Evolutionary conservation across 352 stramenopile genomes (phyloP).

Genomic region (Pythium chondricola): DNA sequence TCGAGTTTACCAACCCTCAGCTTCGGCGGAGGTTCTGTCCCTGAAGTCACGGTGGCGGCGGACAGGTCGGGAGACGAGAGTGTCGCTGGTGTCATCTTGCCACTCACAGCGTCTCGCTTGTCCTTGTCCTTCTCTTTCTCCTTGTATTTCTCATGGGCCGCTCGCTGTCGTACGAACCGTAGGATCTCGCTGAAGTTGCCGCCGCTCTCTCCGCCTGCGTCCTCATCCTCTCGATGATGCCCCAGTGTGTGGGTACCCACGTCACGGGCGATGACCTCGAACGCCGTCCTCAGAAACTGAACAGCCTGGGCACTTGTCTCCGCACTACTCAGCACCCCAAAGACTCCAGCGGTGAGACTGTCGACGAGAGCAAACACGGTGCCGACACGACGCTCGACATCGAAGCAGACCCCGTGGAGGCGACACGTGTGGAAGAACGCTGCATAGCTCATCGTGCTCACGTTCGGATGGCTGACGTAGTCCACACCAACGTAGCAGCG

Average conservation of each 20-base stretch:
- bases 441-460: conserved; percentile 70
- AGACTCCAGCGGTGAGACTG: conserved; percentile 74
- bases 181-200: conserved; percentile 64
- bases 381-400: conserved; percentile 60
- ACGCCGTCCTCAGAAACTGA: conserved; percentile 52
- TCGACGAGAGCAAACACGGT: conserved; percentile 69
- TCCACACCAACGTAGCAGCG: conserved; percentile 66
- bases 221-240: conserved; percentile 9
- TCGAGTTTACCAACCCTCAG: conserved; percentile 32
- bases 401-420: conserved; percentile 84
- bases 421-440: conserved; percentile 87
- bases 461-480: conserved; percentile 74
- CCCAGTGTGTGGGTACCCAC: conserved; percentile 34
- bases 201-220: conserved; percentile 8
- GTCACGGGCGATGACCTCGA: conserved; percentile 71
- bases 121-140: conserved; percentile 21
- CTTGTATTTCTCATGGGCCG: conserved; percentile 21
- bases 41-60: not conserved
- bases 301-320: conserved; percentile 43
- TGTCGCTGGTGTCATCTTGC: not conserved
- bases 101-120: too few species aligned
- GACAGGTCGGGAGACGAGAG: not conserved
- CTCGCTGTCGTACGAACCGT: conserved; percentile 35
- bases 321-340: conserved; percentile 61
- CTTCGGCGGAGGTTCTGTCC: conserved; percentile 3